Conservation (phyloP, 306 rosid species). For the Crataegus laevigata region DNA sequence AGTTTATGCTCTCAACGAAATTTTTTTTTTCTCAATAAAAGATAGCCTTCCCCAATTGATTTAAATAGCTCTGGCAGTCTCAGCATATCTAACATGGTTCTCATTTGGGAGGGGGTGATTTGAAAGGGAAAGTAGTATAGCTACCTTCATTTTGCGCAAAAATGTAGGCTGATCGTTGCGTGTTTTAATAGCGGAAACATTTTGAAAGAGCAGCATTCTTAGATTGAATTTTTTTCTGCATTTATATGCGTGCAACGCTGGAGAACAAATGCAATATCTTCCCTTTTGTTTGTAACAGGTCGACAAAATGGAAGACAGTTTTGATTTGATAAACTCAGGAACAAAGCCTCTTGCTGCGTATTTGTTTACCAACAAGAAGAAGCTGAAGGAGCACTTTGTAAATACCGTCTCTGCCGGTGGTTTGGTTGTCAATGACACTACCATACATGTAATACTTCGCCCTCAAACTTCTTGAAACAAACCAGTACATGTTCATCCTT, state of each 20-base stretch:
- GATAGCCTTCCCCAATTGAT: not conserved
- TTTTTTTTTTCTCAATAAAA: not conserved
- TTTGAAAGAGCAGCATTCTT: not conserved
- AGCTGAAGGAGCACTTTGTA: conserved; percentile 73
- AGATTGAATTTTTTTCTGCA: not conserved
- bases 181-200: conserved; percentile 4
- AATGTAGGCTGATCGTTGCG: not conserved
- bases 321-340: conserved; percentile 65
- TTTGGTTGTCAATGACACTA: conserved; percentile 76
- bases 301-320: conserved; percentile 72
- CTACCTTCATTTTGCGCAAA: not conserved
- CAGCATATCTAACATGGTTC: not conserved
- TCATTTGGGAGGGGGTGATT: not conserved
- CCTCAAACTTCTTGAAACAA: conserved; percentile 1
- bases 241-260: not conserved
- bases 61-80: not conserved
- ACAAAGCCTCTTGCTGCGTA: conserved; percentile 99
- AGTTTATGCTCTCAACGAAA: not conserved
- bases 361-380: conserved; percentile 65
- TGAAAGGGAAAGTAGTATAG: not conserved
- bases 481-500: not conserved
- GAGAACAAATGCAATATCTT: not conserved
- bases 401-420: conserved; percentile 74
- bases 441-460: conserved; percentile 51
- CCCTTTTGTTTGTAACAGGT: conserved; percentile 41